Base-by-base conservation (phyloP, 495 filamentous ascomycete species). In the Geoglossum glabrum region DNA sequence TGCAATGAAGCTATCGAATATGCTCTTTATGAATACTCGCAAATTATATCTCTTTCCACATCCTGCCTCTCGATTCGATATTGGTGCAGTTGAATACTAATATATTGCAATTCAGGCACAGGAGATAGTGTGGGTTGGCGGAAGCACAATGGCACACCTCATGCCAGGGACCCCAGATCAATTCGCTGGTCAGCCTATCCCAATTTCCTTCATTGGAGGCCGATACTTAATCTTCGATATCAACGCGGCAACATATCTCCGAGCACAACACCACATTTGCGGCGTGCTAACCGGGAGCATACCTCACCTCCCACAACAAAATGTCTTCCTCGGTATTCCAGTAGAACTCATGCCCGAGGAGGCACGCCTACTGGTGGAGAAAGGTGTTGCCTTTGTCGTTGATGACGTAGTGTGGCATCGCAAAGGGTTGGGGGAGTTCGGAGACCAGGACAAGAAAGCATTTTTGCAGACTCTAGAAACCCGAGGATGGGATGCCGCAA, bases 291-390 rank as follows among this genome's bases (percentile, higher is more conserved):
- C 84, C 50, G 92, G 92, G 45, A 86, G 84, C 2, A 79, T 96
- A 43, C 88, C 93, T 1, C 92, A 95, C 70, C 79, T 84, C 45
- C 88, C 90, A 6, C 87, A 90, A 63, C 92, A 98, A 68, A 98
- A 96, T 73, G 76, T 95, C 54, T 96, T 97, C 67, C 76, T 89
- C 58, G 87, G 92, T 21, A 69, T 97, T 36, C 92, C 92, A 1
- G 64, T 96, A 38, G 83, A 95, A 71, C 72, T 98, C 43, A 87
- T 90, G 77, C 82, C 86, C 0, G 92, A 97, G 67, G 92, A 98
- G 71, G 89, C 82, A 2, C 77, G 80, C 57, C 66, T 95, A 57
- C 76, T 98, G 33, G 81, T 94, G 59, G 86, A 95, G 62, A 84
- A 82, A 63, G 80, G 78, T 63, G 77, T 80, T 63, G 89, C 77